Percentiles rank a stretch among this genome's conserved stretches.
Evolutionary conservation across 208 protist genomes (phyloP).

Genomic region (Crithidia mellificae): DNA sequence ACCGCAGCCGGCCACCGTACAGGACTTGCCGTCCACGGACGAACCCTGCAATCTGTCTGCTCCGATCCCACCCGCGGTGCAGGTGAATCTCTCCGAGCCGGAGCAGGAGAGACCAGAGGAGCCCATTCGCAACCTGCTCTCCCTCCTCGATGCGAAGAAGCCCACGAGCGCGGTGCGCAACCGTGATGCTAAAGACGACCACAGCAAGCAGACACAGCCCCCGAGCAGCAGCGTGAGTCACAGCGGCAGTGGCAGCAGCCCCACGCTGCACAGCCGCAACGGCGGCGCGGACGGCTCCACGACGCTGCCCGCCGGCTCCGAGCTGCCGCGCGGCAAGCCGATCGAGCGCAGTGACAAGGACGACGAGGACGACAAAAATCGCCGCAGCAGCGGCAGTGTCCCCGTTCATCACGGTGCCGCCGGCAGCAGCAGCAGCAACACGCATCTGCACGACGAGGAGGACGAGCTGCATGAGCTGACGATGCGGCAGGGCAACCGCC

Average conservation of each 20-base stretch:
- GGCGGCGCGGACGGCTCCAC: slow-evolving; percentile 1
- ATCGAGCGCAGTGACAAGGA: not conserved
- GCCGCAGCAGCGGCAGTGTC: too few species aligned
- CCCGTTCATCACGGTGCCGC: too few species aligned
- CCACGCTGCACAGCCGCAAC: not conserved
- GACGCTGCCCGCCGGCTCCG: slow-evolving; percentile 4
- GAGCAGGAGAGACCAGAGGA: not conserved
- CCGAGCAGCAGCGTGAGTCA: not conserved
- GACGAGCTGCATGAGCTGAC: not conserved
- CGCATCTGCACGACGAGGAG: too few species aligned
- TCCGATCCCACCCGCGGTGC: not conserved
- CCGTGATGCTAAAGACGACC: not conserved
- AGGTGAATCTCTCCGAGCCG: not conserved
- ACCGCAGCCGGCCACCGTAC: not conserved
- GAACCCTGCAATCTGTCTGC: not conserved
- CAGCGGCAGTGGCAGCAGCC: not conserved
- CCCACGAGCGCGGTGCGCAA: not conserved
- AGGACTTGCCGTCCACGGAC: not conserved
- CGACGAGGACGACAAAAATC: not conserved
- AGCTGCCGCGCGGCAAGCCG: slow-evolving; percentile 3
- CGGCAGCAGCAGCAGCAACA: too few species aligned
- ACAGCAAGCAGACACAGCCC: not conserved
- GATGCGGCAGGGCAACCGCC: not conserved
- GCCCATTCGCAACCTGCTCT: not conserved
- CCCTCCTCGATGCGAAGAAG: not conserved